Percentiles rank a stretch among this genome's conserved stretches.
Evolutionary conservation across 176 grass and related monocot species (phyloP).

Genomic region (Paspalum vaginatum): DNA sequence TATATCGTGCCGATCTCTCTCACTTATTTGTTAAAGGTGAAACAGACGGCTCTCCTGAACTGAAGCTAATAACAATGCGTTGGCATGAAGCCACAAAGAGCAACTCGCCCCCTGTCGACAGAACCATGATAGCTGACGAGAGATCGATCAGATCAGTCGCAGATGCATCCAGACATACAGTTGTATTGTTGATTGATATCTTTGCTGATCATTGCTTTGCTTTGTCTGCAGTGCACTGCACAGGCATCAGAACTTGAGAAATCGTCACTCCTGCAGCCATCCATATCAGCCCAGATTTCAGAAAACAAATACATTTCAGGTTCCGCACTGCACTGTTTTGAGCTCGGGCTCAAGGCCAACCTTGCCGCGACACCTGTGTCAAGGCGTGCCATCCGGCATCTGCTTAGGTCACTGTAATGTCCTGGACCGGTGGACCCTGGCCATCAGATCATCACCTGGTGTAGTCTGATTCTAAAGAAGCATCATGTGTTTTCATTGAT

Average conservation of each 20-base stretch:
- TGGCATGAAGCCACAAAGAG: slow-evolving; percentile 26
- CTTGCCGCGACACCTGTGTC: background rate
- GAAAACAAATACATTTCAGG: background rate
- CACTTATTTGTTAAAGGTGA: background rate
- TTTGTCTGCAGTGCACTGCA: slow-evolving; percentile 20
- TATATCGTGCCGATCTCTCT: too few species aligned
- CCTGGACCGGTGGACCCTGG: background rate
- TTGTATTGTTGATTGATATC: background rate
- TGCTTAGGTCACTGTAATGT: background rate
- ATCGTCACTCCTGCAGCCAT: background rate
- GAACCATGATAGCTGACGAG: slow-evolving; percentile 32
- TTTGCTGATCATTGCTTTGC: slow-evolving; percentile 14
- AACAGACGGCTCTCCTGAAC: slow-evolving; percentile 21
- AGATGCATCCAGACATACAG: slow-evolving; percentile 17
- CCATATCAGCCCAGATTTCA: background rate
- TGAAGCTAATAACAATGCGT: background rate
- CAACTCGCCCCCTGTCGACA: background rate
- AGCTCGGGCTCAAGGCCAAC: background rate
- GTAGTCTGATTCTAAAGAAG: slow-evolving; percentile 22
- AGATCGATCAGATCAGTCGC: slow-evolving; percentile 11
- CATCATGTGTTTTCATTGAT: background rate
- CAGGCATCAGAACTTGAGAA: background rate
- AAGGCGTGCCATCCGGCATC: slow-evolving; percentile 3
- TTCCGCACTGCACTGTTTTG: background rate
- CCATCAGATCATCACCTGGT: background rate